Percentiles rank a stretch among this genome's conserved stretches.
These are phyloP conservation scores for Adansonia digitata DNA, from an alignment of 345 rosid genomes.

Conservation along the genomic window DNA sequence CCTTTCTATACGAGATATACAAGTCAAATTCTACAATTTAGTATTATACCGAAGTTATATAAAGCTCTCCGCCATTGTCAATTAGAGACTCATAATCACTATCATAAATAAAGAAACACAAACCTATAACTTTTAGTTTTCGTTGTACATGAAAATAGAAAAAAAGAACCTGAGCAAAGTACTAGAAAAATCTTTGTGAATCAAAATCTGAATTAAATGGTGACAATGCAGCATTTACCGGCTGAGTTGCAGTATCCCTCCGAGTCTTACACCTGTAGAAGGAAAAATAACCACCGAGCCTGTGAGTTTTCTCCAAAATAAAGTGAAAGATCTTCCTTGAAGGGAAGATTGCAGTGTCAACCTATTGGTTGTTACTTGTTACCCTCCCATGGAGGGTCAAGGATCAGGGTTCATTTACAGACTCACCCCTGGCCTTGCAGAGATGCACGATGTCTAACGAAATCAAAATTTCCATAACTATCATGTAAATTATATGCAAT, in stretches of 20 bases:
- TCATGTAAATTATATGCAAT: not conserved
- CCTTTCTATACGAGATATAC: not conserved
- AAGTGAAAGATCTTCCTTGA: not conserved
- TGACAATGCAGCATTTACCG: slow-evolving; percentile 26
- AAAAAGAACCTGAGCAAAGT: not conserved
- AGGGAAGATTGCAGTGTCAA: not conserved
- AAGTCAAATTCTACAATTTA: not conserved
- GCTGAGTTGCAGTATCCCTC: slow-evolving; percentile 21
- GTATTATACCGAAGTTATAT: not conserved
- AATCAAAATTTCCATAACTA: not conserved
- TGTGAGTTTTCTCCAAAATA: not conserved
- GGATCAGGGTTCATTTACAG: not conserved
- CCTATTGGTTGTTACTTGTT: not conserved
- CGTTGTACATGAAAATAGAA: not conserved
- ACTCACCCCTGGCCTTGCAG: not conserved
- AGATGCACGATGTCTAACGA: not conserved
- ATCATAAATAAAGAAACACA: not conserved
- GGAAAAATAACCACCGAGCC: slow-evolving; percentile 6
- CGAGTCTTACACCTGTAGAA: slow-evolving; percentile 44
- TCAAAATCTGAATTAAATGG: slow-evolving; percentile 5
- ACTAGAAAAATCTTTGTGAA: not conserved
- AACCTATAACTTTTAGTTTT: not conserved
- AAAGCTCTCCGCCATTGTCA: not conserved
- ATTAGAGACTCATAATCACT: not conserved
- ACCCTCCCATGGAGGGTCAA: slow-evolving; percentile 3